A percentile compares a stretch with the other conserved stretches of the same genome.
These are phyloP conservation scores for Mucor sp. DNA, from an alignment of 371 early-diverging fungal species.

Conservation along the genomic window DNA sequence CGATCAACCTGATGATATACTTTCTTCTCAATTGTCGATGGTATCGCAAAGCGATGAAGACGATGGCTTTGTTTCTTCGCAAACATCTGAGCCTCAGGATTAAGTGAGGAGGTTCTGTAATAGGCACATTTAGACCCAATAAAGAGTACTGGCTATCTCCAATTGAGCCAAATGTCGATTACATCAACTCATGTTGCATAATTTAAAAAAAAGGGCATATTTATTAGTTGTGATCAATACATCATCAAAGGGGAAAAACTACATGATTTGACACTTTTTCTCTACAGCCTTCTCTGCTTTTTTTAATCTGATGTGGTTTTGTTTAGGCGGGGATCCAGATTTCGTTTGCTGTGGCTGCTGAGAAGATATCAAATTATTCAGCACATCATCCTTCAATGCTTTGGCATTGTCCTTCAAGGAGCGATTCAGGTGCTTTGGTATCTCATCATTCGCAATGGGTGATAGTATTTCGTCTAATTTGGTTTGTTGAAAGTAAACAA, in stretches of 20 bases:
- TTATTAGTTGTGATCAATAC: background rate
- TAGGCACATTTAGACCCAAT: too few relatives aligned
- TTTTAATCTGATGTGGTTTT: slow-evolving; percentile 21
- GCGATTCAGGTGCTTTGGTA: slow-evolving; percentile 56
- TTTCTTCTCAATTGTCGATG: background rate
- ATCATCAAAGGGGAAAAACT: background rate
- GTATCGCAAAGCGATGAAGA: background rate
- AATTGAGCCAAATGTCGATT: too few relatives aligned
- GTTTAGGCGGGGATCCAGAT: slow-evolving; percentile 12
- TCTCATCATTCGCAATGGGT: slow-evolving; percentile 61
- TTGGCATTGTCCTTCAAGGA: slow-evolving; percentile 26
- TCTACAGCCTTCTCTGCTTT: slow-evolving; percentile 17
- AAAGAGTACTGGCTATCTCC: too few relatives aligned
- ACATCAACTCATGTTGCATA: too few relatives aligned
- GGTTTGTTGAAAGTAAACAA: slow-evolving; percentile 86
- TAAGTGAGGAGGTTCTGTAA: too few relatives aligned
- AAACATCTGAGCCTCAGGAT: background rate
- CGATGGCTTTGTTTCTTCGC: background rate
- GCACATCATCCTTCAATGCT: slow-evolving; percentile 53
- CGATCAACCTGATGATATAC: background rate
- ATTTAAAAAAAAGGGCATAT: background rate
- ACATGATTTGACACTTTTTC: slow-evolving; percentile 29
- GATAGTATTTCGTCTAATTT: slow-evolving; percentile 72
- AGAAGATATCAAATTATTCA: slow-evolving; percentile 19
- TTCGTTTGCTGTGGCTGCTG: slow-evolving; percentile 12